Conservation (phyloP, 2,329 filamentous ascomycete species). For the Pseudogymnoascus sp. region DNA sequence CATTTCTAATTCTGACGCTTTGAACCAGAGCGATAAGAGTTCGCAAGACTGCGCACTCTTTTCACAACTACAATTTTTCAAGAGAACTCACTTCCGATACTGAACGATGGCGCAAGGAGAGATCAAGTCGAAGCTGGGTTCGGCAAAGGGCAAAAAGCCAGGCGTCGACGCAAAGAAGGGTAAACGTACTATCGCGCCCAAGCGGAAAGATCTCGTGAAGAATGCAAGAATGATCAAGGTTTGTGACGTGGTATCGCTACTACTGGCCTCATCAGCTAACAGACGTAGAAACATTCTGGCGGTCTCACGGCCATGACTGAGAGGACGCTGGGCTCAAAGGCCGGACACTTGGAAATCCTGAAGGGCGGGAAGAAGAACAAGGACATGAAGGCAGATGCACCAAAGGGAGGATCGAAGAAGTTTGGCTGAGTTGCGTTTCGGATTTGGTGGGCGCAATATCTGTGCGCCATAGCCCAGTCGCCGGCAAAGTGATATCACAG, state of each 20-base stretch:
- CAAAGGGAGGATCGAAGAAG: slow-evolving; percentile 29
- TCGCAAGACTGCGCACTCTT: background rate
- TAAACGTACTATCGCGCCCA: slow-evolving; percentile 56
- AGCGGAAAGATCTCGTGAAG: slow-evolving; percentile 52
- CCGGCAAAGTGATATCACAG: background rate
- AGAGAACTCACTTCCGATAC: background rate
- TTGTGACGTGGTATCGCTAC: slow-evolving; percentile 12
- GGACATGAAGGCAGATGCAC: slow-evolving; percentile 29
- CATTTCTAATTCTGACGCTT: background rate
- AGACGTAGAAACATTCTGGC: slow-evolving; percentile 49
- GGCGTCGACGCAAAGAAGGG: slow-evolving; percentile 47
- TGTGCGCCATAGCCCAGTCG: background rate
- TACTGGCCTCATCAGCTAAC: background rate
- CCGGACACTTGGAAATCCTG: slow-evolving; percentile 63
- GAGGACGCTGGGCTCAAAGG: slow-evolving; percentile 55
- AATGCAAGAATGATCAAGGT: slow-evolving; percentile 58
- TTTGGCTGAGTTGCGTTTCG: slow-evolving; percentile 24
- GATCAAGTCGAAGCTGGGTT: slow-evolving; percentile 26
- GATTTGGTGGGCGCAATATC: slow-evolving; percentile 6
- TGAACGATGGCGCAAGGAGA: slow-evolving; percentile 29
- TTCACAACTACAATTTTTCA: background rate
- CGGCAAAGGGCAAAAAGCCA: slow-evolving; percentile 26
- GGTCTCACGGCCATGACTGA: slow-evolving; percentile 61
- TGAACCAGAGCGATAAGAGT: background rate
- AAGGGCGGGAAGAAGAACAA: slow-evolving; percentile 57